Evolutionary conservation across 2,329 filamentous ascomycete genomes (phyloP), one percentile per base, ranked within the genome.

Genomic region (Zymoseptoria passerinii): DNA sequence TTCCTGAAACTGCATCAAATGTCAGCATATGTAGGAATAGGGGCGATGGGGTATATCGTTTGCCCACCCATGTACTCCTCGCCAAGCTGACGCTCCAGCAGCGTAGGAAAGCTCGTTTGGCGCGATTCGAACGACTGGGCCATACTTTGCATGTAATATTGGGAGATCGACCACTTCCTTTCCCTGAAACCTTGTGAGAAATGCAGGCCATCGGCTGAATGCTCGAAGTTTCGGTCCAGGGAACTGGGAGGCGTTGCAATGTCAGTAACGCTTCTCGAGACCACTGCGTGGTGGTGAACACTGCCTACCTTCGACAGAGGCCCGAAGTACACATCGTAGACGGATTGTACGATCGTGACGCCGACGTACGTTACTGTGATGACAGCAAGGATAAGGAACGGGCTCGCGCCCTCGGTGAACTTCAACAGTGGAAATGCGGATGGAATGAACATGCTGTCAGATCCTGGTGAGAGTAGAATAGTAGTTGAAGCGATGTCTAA

Each of bases 271-370:
- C 35, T 40, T 3, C 35, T 40, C 10, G 10, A n/a, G 13, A 16
- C 10, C 35, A n/a, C 8, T 23, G 16, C 6, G 3, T 2, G 8
- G 8, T 1, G 13, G 35, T 40, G 35, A 40, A 40, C 10, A 40
- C 4, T 10, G 9, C 10, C 35, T 16, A 40, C 35, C 35, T 40
- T 40, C 6, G 35, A 40, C 0, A 79, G 68, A 3, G 77, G 76
- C 40, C 77, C 74, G 58, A 79, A 74, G 62, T 70, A 77, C 18
- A 74, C 60, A 56, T 72, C 73, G 65, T 77, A 75, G 44, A 75
- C 8, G 8, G 35, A 40, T 40, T 16, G 35, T 10, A 40, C 35
- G 10, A 40, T 40, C 3, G 13, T 40, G 10, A 40, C 13, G 35
- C 35, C 35, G 16, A 40, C 2, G 35, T 40, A 40, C 10, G 35